These are phyloP conservation scores for Tolypocladium tropicale DNA, from an alignment of 2,329 filamentous ascomycete genomes.

Conservation along the genomic window DNA sequence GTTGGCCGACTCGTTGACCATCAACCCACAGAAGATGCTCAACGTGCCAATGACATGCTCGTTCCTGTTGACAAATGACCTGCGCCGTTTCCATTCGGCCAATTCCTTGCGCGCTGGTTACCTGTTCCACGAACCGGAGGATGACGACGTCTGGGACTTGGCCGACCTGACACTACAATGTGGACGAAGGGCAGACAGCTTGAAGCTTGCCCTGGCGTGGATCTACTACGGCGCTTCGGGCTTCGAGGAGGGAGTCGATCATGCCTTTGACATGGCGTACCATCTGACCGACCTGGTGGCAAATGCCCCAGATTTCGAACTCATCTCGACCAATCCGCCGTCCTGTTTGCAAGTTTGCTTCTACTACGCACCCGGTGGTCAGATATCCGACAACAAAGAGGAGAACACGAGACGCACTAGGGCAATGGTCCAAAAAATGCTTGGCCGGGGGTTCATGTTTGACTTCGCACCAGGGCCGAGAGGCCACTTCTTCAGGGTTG, in stretches of 20 bases:
- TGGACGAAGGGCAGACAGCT: conserved; percentile 69
- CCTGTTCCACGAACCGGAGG: conserved; percentile 55
- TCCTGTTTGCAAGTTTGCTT: conserved; percentile 93
- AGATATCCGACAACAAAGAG: conserved; percentile 27
- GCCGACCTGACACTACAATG: conserved; percentile 90
- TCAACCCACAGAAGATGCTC: conserved; percentile 97
- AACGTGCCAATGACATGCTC: conserved; percentile 83
- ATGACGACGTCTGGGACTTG: conserved; percentile 67
- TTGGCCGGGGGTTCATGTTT: conserved; percentile 45
- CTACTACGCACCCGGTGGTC: conserved; percentile 57
- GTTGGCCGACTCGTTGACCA: conserved; percentile 68
- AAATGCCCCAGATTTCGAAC: conserved; percentile 46
- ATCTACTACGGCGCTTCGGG: conserved; percentile 74
- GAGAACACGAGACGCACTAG: conserved; percentile 40
- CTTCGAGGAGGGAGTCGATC: conserved; percentile 58
- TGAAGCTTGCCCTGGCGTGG: conserved; percentile 85
- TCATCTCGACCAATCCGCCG: conserved; percentile 66
- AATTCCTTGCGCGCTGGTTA: conserved; percentile 85
- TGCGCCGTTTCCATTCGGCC: conserved; percentile 65
- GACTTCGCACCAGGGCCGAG: conserved; percentile 46
- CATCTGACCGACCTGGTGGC: conserved; percentile 53
- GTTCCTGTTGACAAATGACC: conserved; percentile 70
- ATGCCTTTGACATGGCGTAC: conserved; percentile 60
- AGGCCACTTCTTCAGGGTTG: conserved; percentile 47
- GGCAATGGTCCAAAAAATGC: conserved; percentile 34